Percentiles rank a stretch among this genome's conserved stretches.
phyloP scores from a whole-genome alignment of 1,284 basidiomycete species.

The Phellopilus nigrolimitatus region DNA sequence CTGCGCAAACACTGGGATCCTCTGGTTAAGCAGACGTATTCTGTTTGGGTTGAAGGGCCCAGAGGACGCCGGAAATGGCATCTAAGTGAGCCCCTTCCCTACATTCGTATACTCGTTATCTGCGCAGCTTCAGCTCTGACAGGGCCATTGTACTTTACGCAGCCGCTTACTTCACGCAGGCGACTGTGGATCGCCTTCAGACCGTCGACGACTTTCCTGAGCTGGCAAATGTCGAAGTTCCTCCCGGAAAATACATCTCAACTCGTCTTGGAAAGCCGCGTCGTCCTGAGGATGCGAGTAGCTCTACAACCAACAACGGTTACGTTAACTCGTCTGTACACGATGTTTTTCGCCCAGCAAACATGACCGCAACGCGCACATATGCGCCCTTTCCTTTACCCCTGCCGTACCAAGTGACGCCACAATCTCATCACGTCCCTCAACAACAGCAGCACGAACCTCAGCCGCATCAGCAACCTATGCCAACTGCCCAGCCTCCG shows the following conservation, averaged over 20 bases:
- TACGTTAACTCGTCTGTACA: not conserved
- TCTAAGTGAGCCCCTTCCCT: constrained; percentile 32
- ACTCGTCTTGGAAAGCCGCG: constrained; percentile 22
- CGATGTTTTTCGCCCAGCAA: constrained; percentile 28
- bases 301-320: constrained; percentile 24
- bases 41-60: constrained; percentile 35
- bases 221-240: constrained; percentile 15
- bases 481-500: not conserved
- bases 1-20: constrained; percentile 22
- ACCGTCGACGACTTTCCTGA: constrained; percentile 19
- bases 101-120: constrained; percentile 1
- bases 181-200: constrained; percentile 20
- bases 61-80: constrained; percentile 37
- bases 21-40: constrained; percentile 42
- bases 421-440: constrained; percentile 4
- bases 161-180: constrained; percentile 41
- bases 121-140: no score
- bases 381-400: constrained; percentile 61
- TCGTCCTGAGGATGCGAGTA: constrained; percentile 27
- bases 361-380: constrained; percentile 36
- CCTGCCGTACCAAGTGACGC: constrained; percentile 16
- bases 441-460: no score
- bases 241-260: constrained; percentile 19
- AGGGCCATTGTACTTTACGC: no score
- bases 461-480: constrained; percentile 8